A percentile compares a stretch with the other conserved stretches of the same genome.
Conservation (phyloP, 2,329 filamentous ascomycete species). For the Botrytis medusae region DNA sequence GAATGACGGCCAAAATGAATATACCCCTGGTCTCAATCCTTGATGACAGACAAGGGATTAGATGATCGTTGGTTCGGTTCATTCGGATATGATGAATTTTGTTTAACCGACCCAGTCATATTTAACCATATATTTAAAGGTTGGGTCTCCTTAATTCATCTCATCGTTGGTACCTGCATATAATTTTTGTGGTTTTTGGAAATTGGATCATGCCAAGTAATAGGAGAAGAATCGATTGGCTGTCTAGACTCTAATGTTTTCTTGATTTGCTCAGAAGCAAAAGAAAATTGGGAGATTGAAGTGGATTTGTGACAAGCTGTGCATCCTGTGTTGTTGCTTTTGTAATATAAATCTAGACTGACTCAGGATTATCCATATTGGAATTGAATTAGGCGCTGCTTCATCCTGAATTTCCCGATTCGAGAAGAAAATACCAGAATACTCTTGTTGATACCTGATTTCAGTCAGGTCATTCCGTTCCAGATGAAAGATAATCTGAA, state of each 20-base stretch:
- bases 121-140: not conserved
- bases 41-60: constrained; percentile 13
- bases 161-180: not conserved
- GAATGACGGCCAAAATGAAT: not conserved
- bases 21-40: constrained; percentile 3
- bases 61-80: constrained; percentile 1
- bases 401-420: not conserved
- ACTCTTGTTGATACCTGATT: not conserved
- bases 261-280: no score
- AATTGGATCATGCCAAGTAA: constrained; percentile 11
- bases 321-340: not conserved
- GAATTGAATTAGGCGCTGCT: not conserved
- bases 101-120: not conserved
- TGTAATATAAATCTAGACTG: not conserved
- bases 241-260: constrained; percentile 5
- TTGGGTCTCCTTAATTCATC: constrained; percentile 6
- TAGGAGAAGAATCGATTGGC: not conserved
- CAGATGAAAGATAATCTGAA: not conserved
- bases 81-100: constrained; percentile 2
- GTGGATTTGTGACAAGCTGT: not conserved
- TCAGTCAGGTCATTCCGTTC: not conserved
- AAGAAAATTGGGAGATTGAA: not conserved
- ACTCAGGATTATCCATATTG: not conserved
- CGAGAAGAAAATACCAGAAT: not conserved
- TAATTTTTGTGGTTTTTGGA: not conserved